Evolutionary conservation across 73 alveolate genomes (phyloP).

Genomic region (Paramecium biaurelia): DNA sequence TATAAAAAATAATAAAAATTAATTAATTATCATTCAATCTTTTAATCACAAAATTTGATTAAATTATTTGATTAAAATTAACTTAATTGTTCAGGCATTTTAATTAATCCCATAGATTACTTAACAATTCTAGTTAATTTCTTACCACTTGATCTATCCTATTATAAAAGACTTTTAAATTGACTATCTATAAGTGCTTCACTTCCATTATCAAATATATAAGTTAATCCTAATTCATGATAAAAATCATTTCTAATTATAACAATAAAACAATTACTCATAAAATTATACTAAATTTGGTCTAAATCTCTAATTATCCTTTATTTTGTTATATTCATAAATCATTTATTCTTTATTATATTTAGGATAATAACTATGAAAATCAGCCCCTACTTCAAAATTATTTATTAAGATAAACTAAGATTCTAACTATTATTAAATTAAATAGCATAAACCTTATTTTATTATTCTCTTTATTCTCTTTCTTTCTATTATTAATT

Average conservation of each 20-base stretch:
- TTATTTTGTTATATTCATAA: conserved; percentile 3
- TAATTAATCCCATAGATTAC: neutral
- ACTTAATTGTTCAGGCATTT: neutral
- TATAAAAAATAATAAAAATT: neutral
- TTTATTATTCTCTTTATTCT: neutral
- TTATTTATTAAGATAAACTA: neutral
- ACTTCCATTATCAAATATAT: conserved; percentile 18
- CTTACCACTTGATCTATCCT: neutral
- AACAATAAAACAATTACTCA: neutral
- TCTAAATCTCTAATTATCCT: neutral
- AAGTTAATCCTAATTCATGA: neutral
- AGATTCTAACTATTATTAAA: neutral
- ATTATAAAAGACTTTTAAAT: neutral
- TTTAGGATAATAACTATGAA: conserved; percentile 35
- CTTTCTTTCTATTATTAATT: neutral
- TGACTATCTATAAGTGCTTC: neutral
- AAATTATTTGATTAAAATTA: neutral
- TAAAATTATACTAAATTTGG: neutral
- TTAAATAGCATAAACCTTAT: neutral
- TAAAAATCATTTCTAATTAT: neutral
- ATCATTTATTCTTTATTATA: conserved; percentile 35
- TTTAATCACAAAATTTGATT: neutral
- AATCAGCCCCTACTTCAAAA: conserved; percentile 6
- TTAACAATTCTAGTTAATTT: neutral
- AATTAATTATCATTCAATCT: neutral